These are phyloP conservation scores for Skeletonema grethae DNA, from an alignment of 108 stramenopile genomes.

Conservation along the genomic window DNA sequence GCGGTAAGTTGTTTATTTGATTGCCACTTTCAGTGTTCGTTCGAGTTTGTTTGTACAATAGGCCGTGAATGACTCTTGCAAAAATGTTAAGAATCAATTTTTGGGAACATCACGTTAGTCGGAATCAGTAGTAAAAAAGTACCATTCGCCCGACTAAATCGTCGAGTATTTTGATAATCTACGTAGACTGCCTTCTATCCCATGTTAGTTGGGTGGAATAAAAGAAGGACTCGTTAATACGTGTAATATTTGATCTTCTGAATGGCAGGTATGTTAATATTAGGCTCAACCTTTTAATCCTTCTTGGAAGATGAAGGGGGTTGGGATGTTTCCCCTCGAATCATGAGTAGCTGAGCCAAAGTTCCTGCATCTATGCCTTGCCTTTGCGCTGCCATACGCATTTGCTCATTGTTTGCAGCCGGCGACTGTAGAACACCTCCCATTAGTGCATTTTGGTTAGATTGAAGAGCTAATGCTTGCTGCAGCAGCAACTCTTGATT, in stretches of 20 bases:
- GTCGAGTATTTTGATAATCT: too few relatives aligned
- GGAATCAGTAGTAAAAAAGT: not conserved
- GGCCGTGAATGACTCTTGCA: not conserved
- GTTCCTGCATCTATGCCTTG: slow-evolving; percentile 3
- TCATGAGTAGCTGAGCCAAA: not conserved
- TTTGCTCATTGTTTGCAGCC: not conserved
- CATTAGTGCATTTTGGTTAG: not conserved
- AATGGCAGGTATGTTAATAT: too few relatives aligned
- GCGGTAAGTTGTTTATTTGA: too few relatives aligned
- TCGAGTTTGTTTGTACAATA: too few relatives aligned
- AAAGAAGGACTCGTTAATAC: too few relatives aligned
- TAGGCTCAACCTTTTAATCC: not conserved
- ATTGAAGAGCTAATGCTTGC: not conserved
- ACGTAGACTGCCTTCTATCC: too few relatives aligned
- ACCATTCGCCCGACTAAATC: not conserved
- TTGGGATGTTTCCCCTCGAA: not conserved
- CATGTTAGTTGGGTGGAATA: not conserved
- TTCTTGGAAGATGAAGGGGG: not conserved
- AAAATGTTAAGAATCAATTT: not conserved
- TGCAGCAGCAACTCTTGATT: slow-evolving; percentile 2
- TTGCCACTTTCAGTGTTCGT: too few relatives aligned
- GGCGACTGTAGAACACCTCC: not conserved
- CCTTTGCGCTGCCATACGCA: not conserved
- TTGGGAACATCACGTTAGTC: not conserved
- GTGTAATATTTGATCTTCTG: too few relatives aligned